Conservation (phyloP, 331 rosid species). For the Erythrophleum ivorense region DNA sequence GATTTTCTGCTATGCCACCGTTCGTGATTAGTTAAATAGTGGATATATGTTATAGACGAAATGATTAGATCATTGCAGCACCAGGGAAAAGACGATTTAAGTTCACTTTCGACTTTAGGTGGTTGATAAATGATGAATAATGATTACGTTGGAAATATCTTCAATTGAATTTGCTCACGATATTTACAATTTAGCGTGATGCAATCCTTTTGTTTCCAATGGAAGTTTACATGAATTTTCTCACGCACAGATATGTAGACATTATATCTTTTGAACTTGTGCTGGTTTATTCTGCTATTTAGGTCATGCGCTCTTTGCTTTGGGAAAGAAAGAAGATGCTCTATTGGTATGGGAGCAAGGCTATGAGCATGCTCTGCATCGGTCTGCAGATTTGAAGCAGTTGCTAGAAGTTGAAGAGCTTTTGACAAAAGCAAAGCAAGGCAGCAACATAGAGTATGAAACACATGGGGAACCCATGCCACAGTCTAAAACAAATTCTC, state of each 20-base stretch:
- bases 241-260: constrained; percentile 11
- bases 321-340: constrained; percentile 89
- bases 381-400: constrained; percentile 88
- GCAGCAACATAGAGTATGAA: constrained; percentile 39
- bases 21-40: constrained; percentile 8
- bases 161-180: constrained; percentile 13
- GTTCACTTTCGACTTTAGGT: constrained; percentile 8
- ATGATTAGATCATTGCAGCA: constrained; percentile 7
- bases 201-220: neutral
- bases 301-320: constrained; percentile 78
- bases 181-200: neutral
- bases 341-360: constrained; percentile 86
- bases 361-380: constrained; percentile 67
- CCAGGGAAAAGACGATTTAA: neutral
- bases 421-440: constrained; percentile 64
- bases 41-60: constrained; percentile 12
- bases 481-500: constrained; percentile 45
- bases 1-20: constrained; percentile 10
- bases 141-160: constrained; percentile 5
- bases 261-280: constrained; percentile 39
- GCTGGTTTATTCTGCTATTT: constrained; percentile 35
- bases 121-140: constrained; percentile 17
- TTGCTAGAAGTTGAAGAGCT: constrained; percentile 89
- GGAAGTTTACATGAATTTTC: neutral
- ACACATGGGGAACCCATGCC: constrained; percentile 40